These are phyloP conservation scores for Clavaria fumosa DNA, from an alignment of 768 basidiomycete species.

Conservation along the genomic window DNA sequence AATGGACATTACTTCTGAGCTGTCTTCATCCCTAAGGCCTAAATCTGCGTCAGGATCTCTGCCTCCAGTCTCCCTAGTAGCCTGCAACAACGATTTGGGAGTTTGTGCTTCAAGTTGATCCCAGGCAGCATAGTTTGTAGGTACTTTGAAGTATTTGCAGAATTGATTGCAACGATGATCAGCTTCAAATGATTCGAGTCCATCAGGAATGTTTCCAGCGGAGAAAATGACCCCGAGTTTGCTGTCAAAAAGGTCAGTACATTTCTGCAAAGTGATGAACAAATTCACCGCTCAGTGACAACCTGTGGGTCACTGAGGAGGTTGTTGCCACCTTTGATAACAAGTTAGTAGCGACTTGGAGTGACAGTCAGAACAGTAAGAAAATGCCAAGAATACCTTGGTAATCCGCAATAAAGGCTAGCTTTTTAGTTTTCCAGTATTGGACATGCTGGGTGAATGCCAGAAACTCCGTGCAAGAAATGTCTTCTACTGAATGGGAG, in stretches of 20 bases:
- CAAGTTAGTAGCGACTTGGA: background rate
- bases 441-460: constrained; percentile 12
- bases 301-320: constrained; percentile 2
- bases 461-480: constrained; percentile 9
- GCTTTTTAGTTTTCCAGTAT: constrained; percentile 9
- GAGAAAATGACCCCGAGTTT: constrained; percentile 9
- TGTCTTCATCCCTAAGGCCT: too few relatives aligned
- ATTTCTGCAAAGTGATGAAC: too few relatives aligned
- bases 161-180: constrained; percentile 9
- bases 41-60: too few relatives aligned
- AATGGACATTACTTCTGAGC: too few relatives aligned
- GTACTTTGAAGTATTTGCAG: constrained; percentile 9
- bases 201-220: constrained; percentile 6
- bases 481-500: background rate
- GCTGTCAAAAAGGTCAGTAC: constrained; percentile 1
- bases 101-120: too few relatives aligned
- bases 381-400: constrained; percentile 8
- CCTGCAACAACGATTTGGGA: too few relatives aligned
- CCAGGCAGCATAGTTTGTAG: constrained; percentile 8
- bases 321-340: background rate
- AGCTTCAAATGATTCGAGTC: constrained; percentile 6
- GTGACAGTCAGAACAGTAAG: background rate
- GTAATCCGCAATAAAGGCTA: constrained; percentile 11
- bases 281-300: constrained; percentile 1
- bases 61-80: too few relatives aligned